phyloP scores from a whole-genome alignment of 768 basidiomycete genomes.

The Kwoniella sp. region DNA sequence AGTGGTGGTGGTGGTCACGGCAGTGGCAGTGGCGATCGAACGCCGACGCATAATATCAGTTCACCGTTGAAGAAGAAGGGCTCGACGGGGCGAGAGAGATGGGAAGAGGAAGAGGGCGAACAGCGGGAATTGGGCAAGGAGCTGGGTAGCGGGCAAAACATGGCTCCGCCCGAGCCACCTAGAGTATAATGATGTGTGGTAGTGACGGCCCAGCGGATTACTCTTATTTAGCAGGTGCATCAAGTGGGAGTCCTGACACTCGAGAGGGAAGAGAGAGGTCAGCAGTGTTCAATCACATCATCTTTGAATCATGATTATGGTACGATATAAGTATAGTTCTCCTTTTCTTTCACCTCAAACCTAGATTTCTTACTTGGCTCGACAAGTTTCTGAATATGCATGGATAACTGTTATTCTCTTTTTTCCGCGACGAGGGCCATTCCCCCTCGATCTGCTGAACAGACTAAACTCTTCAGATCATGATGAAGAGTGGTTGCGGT shows the following conservation, averaged over 20 bases:
- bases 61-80: conserved; percentile 30
- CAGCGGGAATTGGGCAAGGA: conserved; percentile 27
- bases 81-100: conserved; percentile 19
- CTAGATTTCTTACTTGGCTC: background rate
- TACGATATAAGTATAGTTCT: conserved; percentile 2
- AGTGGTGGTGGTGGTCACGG: background rate
- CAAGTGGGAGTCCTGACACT: no score
- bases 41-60: conserved; percentile 12
- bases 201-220: no score
- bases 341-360: background rate
- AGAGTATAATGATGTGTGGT: conserved; percentile 26
- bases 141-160: conserved; percentile 13
- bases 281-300: no score
- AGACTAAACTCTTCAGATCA: no score
- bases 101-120: conserved; percentile 24
- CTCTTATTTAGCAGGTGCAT: no score
- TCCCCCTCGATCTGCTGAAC: no score
- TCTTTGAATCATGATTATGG: no score
- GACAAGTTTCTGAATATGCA: background rate
- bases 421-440: background rate
- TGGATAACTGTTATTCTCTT: background rate
- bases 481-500: no score
- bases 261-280: no score
- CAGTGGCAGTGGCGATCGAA: conserved; percentile 15
- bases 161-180: conserved; percentile 18